Base-by-base conservation (phyloP, 2,329 filamentous ascomycete species). In the Fusarium tanahbumbuense region DNA sequence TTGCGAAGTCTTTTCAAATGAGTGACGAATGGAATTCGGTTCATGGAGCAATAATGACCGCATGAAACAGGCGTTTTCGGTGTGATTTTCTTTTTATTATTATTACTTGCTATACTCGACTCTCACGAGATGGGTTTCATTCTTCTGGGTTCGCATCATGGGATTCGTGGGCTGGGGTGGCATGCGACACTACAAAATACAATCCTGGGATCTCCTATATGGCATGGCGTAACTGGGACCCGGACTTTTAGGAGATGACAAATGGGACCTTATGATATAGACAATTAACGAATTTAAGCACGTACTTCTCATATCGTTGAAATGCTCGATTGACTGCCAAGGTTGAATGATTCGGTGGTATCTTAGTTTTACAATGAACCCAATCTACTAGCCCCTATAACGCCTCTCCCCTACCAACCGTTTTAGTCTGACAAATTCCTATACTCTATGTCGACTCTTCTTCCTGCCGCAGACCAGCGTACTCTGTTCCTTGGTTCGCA, bases 401-500 rank as follows among this genome's bases (percentile, higher is more conserved):
- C 73, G 71, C 73, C 73, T 49, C 46, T 56, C 49, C 30, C 27
- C 30, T 40, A 10, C 44, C 56, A 6, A 22, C 22, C 28, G 34
- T 67, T 49, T 50, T 65, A 28, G 27, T 55, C 42, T 54, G 30
- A 23, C 50, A 45, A 45, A 9, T 16, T n/a, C 34, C 28, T 28
- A 11, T 28, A 18, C 22, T 16, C 64, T 41, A 78, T 48, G 58
- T 73, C 12, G 76, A 75, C 53, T 89, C 87, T 48, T 89, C 88
- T 63, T 91, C 88, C n/a, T 83, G 81, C 56, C 86, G 83, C 61
- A 89, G 74, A 5, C 88, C 88, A 12, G 87, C 86, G 74, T 86
- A 90, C 76, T 90, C 88, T 1, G 88, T 90, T 22, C 92, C 92
- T 77, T 94, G 92, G 65, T 92, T 93, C 15, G 92, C 93, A 63